A percentile compares a stretch with the other conserved stretches of the same genome.
These are phyloP conservation scores for Diatrype stigma DNA, from an alignment of 2,329 filamentous ascomycete genomes.

Conservation along the genomic window DNA sequence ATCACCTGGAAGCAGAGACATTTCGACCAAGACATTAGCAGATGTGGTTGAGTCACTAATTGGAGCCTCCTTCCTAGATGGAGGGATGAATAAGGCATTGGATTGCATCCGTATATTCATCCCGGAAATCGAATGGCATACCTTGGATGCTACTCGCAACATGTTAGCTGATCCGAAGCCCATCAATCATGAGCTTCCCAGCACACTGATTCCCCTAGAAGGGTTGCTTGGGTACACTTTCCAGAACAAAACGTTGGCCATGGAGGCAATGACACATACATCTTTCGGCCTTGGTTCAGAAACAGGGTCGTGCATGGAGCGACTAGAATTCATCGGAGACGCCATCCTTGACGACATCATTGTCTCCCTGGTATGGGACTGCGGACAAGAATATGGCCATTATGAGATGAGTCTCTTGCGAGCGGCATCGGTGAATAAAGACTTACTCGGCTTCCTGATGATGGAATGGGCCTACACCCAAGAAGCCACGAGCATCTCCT, in stretches of 20 bases:
- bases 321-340: conserved; percentile 86
- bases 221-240: conserved; percentile 69
- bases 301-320: conserved; percentile 51
- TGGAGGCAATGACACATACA: conserved; percentile 78
- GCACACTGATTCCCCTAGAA: conserved; percentile 52
- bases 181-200: conserved; percentile 30
- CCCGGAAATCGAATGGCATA: conserved; percentile 51
- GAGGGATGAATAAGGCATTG: conserved; percentile 60
- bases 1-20: conserved; percentile 2
- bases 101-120: conserved; percentile 64
- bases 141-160: conserved; percentile 36
- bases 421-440: conserved; percentile 72
- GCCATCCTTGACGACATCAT: conserved; percentile 77
- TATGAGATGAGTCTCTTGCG: conserved; percentile 71
- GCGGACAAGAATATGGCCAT: conserved; percentile 38
- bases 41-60: conserved; percentile 86
- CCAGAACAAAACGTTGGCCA: conserved; percentile 59
- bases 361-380: conserved; percentile 54
- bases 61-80: conserved; percentile 67
- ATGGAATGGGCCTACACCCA: conserved; percentile 50
- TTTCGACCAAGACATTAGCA: conserved; percentile 71
- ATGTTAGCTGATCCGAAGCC: conserved; percentile 41
- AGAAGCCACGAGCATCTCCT: conserved; percentile 22
- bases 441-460: conserved; percentile 73
- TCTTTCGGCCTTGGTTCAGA: conserved; percentile 45